phyloP scores from a whole-genome alignment of 495 filamentous ascomycete species.

The Daldinia childiae region DNA sequence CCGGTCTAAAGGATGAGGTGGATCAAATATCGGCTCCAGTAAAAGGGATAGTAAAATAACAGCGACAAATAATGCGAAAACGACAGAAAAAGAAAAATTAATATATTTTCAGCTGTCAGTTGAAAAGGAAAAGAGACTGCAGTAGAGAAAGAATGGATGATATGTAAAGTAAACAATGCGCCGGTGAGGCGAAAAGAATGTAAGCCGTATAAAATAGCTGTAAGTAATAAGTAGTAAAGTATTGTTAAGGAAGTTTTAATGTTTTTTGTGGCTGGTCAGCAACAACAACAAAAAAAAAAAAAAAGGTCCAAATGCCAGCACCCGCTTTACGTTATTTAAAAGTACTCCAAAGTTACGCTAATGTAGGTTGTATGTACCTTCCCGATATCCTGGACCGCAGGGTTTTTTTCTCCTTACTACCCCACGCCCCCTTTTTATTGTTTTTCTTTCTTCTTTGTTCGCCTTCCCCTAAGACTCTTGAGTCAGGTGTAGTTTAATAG shows the following conservation, averaged over 20 bases:
- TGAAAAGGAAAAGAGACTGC: conserved; percentile 11
- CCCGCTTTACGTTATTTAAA: conserved; percentile 11
- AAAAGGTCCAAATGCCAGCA: conserved; percentile 24
- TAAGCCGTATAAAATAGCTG: conserved; percentile 27
- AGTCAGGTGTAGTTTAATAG: conserved; percentile 17
- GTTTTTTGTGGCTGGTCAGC: conserved; percentile 35
- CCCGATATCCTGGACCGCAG: conserved; percentile 17
- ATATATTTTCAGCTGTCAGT: conserved; percentile 7
- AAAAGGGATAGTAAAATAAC: background rate
- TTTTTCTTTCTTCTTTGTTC: conserved; percentile 12
- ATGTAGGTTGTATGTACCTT: conserved; percentile 17
- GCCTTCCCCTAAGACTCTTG: conserved; percentile 22
- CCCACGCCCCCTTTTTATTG: conserved; percentile 12
- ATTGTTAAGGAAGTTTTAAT: conserved; percentile 2
- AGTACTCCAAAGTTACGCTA: conserved; percentile 4
- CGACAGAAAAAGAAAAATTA: background rate
- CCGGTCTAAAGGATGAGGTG: background rate
- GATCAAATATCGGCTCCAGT: background rate
- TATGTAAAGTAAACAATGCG: conserved; percentile 39
- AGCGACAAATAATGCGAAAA: conserved; percentile 6
- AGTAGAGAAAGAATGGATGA: conserved; percentile 29
- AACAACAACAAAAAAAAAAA: conserved; percentile 24
- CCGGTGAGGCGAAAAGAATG: conserved; percentile 39
- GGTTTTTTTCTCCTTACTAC: conserved; percentile 14
- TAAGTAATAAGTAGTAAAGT: background rate